Conservation (phyloP, 331 rosid genomes). For the Pyrus hybrid region DNA sequence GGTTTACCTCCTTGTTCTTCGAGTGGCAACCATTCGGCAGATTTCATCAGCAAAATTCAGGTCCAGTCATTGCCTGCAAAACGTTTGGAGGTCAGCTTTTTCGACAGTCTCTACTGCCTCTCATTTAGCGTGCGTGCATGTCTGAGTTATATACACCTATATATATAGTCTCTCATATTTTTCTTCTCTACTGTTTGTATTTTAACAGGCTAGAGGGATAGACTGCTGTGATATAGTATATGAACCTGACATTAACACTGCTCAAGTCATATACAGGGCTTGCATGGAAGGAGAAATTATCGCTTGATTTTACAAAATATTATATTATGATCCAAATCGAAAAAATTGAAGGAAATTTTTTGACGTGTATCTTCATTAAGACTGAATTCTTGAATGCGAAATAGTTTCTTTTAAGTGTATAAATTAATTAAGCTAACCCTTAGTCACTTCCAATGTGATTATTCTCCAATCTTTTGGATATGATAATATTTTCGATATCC, state of each 20-base stretch:
- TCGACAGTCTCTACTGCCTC: too few species aligned
- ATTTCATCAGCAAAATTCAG: conserved; percentile 19
- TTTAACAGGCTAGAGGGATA: conserved; percentile 8
- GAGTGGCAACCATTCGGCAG: conserved; percentile 21
- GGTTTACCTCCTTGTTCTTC: conserved; percentile 21
- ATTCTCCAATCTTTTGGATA: too few species aligned
- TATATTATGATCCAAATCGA: not conserved
- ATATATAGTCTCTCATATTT: not conserved
- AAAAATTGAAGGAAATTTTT: not conserved
- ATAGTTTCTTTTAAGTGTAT: too few species aligned
- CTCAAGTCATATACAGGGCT: conserved; percentile 25
- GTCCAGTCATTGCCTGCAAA: conserved; percentile 18
- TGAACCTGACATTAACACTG: not conserved
- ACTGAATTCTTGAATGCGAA: not conserved
- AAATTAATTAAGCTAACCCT: too few species aligned
- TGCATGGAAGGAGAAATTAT: conserved; percentile 23
- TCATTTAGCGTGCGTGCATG: too few species aligned
- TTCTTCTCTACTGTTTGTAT: not conserved
- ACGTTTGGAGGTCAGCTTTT: conserved; percentile 16
- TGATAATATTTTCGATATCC: too few species aligned
- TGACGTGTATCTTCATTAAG: not conserved
- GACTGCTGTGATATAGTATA: conserved; percentile 25
- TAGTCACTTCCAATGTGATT: too few species aligned
- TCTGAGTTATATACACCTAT: too few species aligned
- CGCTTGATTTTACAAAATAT: not conserved